Evolutionary conservation across 495 filamentous ascomycete species (phyloP), one percentile per base, ranked within the genome.

Genomic region (Talaromyces nanjingensis): DNA sequence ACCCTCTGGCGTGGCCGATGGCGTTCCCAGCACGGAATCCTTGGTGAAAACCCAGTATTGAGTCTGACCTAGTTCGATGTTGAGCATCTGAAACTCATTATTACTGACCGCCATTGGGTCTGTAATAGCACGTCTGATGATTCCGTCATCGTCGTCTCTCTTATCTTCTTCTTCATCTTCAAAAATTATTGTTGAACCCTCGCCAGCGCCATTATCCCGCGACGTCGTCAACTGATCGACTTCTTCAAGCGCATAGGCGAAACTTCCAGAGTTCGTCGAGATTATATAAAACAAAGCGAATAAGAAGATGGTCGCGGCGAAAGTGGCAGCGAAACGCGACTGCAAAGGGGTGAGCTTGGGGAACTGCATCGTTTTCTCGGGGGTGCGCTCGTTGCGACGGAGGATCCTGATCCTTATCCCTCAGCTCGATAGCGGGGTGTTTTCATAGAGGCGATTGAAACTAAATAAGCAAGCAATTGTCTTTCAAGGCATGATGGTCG

Each of bases 311-410:
- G 83, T 82, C 47, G 84, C 82, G 70, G 81, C 72, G 64, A 87
- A 66, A 34, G 84, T 87, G 70, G 88, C 87, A 72, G 81, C 84
- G 66, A 92, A 76, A 67, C 85, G 86, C 74, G 84, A 88, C 80
- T 89, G 88, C 65, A 89, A 76, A 65, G 81, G 84, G 70, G 83
- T 84, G 66, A 84, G 78, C 69, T 84, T 80, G 34, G 71, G 77
- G 67, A 75, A 75, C 72, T 77, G 85, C 87, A 90, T 90, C 60
- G 14, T 59, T 25, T 29, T 56, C n/a, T 29, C 20, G 37, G 37
- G 20, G 20, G 6, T 25, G 53, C 27, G 53, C 12, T 42, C 14
- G 37, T 56, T 56, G 53, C 53, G 53, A 56, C 16, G 11, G 53
- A 56, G 53, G 53, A 56, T 56, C 53, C 27, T 56, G 24, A 56